Evolutionary conservation across 2,329 filamentous ascomycete species (phyloP), one percentile per base, ranked within the genome.

Genomic region (Trichoderma sp.): DNA sequence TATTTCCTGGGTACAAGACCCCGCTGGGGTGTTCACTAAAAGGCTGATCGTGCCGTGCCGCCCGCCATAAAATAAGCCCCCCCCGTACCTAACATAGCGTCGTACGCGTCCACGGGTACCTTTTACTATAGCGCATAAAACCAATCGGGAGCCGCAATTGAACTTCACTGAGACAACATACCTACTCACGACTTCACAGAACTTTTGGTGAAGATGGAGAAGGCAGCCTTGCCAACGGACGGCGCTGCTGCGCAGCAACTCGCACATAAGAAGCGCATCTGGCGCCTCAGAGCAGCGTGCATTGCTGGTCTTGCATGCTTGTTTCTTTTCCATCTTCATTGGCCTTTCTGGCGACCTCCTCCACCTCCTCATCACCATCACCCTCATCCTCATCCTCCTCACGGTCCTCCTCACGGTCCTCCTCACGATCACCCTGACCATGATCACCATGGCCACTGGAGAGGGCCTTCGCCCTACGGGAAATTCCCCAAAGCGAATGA

Each of bases 401-500:
- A 30, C 4, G 28, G 28, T 5, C 37, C 37, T 39, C 37, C 37
- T 7, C 32, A 34, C 11, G 32, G 32, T 5, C 37, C 14, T 39
- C 71, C 63, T 54, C 56, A 46, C 13, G 46, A 30, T 32, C 39
- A 61, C 21, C 52, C 56, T 14, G 34, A 43, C 7, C 64, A 65
- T 5, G 28, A 69, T 13, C 43, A 69, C 21, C 51, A 68, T 6
- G 34, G 24, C 7, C 63, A 65, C 46, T 49, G 18, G 46, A 51
- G 58, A 43, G 58, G 37, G 5, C 39, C 24, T 32, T 69, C 69
- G 7, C 67, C 70, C 1, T 72, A 71, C 52, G 71, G 72, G 16
- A 32, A 11, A 11, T 85, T 84, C 64, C 83, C 83, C 0, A 68
- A 72, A 18, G 72, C 77, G 3, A 72, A 77, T n/a, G 83, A 86